Evolutionary conservation across 2,329 filamentous ascomycete genomes (phyloP), one percentile per base, ranked within the genome.

Genomic region (Arthrobotrys iridis): DNA sequence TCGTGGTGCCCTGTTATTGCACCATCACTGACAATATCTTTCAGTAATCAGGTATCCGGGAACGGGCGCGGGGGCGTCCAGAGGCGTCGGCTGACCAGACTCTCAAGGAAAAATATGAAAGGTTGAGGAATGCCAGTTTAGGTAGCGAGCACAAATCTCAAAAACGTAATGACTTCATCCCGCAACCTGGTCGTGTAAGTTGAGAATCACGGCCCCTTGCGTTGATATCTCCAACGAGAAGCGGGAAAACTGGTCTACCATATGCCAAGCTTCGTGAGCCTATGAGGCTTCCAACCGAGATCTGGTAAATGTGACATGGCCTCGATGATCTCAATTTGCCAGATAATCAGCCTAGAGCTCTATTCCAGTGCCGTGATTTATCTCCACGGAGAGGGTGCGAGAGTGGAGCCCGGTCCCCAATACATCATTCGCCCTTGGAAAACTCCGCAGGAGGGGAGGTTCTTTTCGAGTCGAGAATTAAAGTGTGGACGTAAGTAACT

Each of bases 1-100:
- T 68, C 71, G 60, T 64, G 63, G 71, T 57, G 57, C 55, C 60
- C 30, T 73, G 45, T 58, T 66, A 73, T 66, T 73, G 68, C 68
- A 63, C 58, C 58, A 71, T 71, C 20, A 13, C 33, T 52, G 58
- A 48, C 66, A 55, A 30, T 28, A 57, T 1, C 35, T 41, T n/a
- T 67, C 35, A 15, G 33, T 20, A 52, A 62, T 60, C 55, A 55
- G 55, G 45, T 52, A 52, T 24, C 55, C 65, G n/a, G 40, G 35
- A 30, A 43, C 18, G 43, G 41, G 57, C 10, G 10, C 43, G 55
- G 41, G 45, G 24, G 46, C n/a, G 40, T 43, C n/a, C n/a, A 43
- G 50, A 30, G 50, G 40, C 11, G 58, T 71, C 66, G 58, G 66
- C 46, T 71, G 66, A 63, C 58, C 58, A 13, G 50, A 13, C 24